Base-by-base conservation (phyloP, 768 basidiomycete species). In the Lactarius akahatsu region DNA sequence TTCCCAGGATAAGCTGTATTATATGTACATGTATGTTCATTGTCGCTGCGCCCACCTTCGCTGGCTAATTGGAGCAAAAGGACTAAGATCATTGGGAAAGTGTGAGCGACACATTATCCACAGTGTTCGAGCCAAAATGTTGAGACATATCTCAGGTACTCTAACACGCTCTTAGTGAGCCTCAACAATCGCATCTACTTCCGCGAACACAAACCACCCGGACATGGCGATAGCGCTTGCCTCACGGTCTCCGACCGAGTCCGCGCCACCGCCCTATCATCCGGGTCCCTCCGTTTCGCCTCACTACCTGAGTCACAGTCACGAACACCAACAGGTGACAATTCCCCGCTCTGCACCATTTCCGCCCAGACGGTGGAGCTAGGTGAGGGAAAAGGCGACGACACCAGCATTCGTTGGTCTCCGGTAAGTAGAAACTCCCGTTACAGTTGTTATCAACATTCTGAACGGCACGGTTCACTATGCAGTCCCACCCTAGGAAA, bases 161-260 rank as follows among this genome's bases (percentile, higher is more conserved):
- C 45, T 10, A 47, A 47, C n/a, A 47, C 45, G 8, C n/a, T 47
- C 45, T 23, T 47, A 47, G 45, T 47, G 45, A 47, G 45, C 45
- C n/a, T 47, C 45, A 47, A 47, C 10, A 47, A 47, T 47, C 45
- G 45, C 45, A 47, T 47, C 45, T 47, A 47, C 45, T 47, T 47
- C 20, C 45, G 45, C 13, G 45, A 47, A 47, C 45, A 5, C 10
- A 8, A 47, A 23, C 45, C n/a, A 47, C 45, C 45, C 6, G 45
- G 1, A 47, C 20, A 47, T 47, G 45, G 45, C 9, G 45, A 47
- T n/a, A n/a, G 45, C n/a, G 10, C n/a, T 47, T 23, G 3, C n/a
- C n/a, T 50, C 47, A 6, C 47, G 4, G 47, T 50, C 23, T 50
- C 47, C 47, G 13, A 26, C 4, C 4, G 47, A 23, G 11, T 50